These are phyloP conservation scores for Punica granatum DNA, from an alignment of 345 rosid species.

Conservation along the genomic window DNA sequence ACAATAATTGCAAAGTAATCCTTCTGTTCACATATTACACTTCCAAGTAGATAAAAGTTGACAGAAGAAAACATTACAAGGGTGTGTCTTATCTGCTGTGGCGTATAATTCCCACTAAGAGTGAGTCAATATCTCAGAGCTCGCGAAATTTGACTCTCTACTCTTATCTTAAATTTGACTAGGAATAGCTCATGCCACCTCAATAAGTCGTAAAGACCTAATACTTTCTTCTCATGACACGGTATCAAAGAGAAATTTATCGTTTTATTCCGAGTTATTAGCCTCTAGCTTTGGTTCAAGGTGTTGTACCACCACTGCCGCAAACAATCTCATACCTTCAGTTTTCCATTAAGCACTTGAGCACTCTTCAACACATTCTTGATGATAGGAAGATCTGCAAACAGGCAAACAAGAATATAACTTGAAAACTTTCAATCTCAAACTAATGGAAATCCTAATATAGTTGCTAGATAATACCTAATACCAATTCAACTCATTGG, in stretches of 20 bases:
- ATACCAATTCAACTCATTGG: neutral
- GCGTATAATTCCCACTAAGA: neutral
- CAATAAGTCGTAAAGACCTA: neutral
- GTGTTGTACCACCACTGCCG: neutral
- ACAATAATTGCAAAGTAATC: neutral
- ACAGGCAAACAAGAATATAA: slow-evolving; percentile 1
- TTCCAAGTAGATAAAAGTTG: neutral
- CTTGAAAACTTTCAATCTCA: neutral
- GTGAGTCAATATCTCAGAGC: neutral
- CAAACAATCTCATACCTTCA: slow-evolving; percentile 46
- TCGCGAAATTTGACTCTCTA: neutral
- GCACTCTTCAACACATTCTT: slow-evolving; percentile 63
- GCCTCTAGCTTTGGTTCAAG: neutral
- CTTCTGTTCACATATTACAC: neutral
- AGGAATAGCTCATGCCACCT: neutral
- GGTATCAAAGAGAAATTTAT: neutral
- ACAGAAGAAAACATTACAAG: neutral
- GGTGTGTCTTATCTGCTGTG: neutral
- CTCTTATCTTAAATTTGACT: neutral
- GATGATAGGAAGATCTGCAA: slow-evolving; percentile 59
- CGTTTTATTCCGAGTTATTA: neutral
- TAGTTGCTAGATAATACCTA: neutral
- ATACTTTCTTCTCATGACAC: neutral
- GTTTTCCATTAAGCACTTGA: slow-evolving; percentile 48
- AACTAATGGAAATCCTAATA: neutral